phyloP scores from a whole-genome alignment of 2,329 filamentous ascomycete genomes.

The Botryotinia calthae region DNA sequence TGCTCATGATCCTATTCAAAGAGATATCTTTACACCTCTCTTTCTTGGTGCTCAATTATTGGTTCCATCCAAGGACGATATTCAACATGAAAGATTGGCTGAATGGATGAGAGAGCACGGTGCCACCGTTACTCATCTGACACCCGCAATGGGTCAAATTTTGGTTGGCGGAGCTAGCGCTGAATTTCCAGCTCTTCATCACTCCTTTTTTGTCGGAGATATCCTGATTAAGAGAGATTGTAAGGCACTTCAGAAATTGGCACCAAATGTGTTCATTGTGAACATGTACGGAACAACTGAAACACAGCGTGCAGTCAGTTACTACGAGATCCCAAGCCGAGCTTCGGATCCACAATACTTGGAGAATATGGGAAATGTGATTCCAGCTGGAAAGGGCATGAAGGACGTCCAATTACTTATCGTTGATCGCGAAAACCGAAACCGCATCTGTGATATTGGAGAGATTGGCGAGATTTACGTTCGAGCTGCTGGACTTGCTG shows the following conservation, averaged over 20 bases:
- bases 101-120: conserved; percentile 81
- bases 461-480: conserved; percentile 84
- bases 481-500: conserved; percentile 77
- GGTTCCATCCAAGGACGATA: conserved; percentile 77
- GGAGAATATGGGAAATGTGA: conserved; percentile 67
- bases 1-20: conserved; percentile 68
- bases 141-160: conserved; percentile 95
- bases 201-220: conserved; percentile 90
- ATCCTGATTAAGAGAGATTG: conserved; percentile 84
- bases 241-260: conserved; percentile 70
- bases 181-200: conserved; percentile 71
- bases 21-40: conserved; percentile 85
- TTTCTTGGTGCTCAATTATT: conserved; percentile 80
- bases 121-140: conserved; percentile 82
- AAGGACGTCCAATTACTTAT: conserved; percentile 84
- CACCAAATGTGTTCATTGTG: conserved; percentile 70
- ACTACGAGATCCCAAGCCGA: conserved; percentile 71
- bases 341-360: conserved; percentile 62
- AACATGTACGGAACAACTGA: conserved; percentile 92
- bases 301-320: conserved; percentile 76
- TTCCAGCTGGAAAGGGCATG: conserved; percentile 85
- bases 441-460: conserved; percentile 71
- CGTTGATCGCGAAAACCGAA: conserved; percentile 65
- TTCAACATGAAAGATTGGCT: conserved; percentile 78
- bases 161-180: conserved; percentile 79